Conservation (phyloP, 305 asterid genomes). For the Solanum chacoense region DNA sequence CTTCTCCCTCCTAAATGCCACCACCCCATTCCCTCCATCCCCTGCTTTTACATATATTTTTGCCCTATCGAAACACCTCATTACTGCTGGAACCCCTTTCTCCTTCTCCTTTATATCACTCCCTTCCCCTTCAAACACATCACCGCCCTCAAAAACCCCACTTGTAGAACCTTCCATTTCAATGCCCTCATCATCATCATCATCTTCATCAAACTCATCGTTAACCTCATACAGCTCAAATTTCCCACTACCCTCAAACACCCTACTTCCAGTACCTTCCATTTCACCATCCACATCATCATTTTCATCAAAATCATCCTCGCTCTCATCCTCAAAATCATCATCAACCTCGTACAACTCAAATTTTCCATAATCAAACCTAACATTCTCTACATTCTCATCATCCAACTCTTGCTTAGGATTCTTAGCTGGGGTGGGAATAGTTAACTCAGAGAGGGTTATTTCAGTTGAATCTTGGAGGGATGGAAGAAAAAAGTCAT, state of each 20-base stretch:
- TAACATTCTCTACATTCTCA: background rate
- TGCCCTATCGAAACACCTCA: conserved; percentile 89
- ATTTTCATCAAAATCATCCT: conserved; percentile 24
- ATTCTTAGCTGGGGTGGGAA: background rate
- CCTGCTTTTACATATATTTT: conserved; percentile 76
- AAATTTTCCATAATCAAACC: conserved; percentile 46
- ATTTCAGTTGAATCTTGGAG: conserved; percentile 23
- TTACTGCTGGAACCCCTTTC: conserved; percentile 93
- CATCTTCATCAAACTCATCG: conserved; percentile 30
- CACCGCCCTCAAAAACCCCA: conserved; percentile 1
- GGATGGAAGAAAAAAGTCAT: conserved; percentile 38
- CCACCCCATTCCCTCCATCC: conserved; percentile 91
- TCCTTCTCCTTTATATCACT: conserved; percentile 45
- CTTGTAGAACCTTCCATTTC: conserved; percentile 4
- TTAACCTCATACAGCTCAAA: conserved; percentile 62
- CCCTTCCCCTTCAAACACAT: conserved; percentile 32
- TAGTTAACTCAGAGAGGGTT: conserved; percentile 37
- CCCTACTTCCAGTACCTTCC: background rate
- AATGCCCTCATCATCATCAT: conserved; percentile 19
- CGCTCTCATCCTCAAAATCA: conserved; percentile 21
- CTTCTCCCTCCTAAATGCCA: conserved; percentile 91
- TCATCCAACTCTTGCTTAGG: background rate
- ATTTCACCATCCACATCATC: conserved; percentile 27
- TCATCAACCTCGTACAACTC: conserved; percentile 64
- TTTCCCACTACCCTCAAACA: conserved; percentile 1